Conservation (phyloP, 179 eudicot species). For the Beta corolliflora region DNA sequence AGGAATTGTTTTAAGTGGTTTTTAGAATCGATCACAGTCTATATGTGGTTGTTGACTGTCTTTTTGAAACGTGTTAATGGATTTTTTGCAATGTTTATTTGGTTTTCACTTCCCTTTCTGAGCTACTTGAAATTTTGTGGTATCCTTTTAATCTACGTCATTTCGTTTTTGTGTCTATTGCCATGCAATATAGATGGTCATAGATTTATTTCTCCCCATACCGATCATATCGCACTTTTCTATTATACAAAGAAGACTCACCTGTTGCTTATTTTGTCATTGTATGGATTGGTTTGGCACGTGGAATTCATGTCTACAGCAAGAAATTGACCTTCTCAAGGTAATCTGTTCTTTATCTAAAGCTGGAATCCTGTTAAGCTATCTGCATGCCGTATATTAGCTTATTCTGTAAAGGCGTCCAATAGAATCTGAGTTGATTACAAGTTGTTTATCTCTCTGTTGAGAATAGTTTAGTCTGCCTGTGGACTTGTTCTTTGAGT, state of each 20-base stretch:
- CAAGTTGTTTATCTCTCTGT: background rate
- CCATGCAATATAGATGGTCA: background rate
- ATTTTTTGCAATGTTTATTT: background rate
- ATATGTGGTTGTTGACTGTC: too few relatives aligned
- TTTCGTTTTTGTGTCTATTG: background rate
- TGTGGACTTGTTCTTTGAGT: background rate
- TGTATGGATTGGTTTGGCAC: constrained; percentile 27
- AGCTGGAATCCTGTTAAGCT: constrained; percentile 1
- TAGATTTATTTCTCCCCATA: background rate
- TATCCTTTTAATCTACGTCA: background rate
- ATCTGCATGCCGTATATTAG: constrained; percentile 1
- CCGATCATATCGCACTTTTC: background rate
- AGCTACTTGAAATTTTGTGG: background rate
- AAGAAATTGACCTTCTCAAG: constrained; percentile 99
- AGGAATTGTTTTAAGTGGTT: background rate
- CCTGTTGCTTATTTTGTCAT: constrained; percentile 32
- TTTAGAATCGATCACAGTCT: too few relatives aligned
- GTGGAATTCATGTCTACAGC: constrained; percentile 54
- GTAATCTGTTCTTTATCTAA: constrained; percentile 35
- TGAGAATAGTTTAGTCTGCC: constrained; percentile 13
- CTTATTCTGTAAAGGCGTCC: background rate
- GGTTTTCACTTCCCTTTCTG: background rate
- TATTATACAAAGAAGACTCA: constrained; percentile 32
- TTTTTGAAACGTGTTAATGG: background rate
- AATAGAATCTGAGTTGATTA: background rate